These are phyloP conservation scores for Rubus parviflorus DNA, from an alignment of 306 rosid genomes.

Conservation along the genomic window DNA sequence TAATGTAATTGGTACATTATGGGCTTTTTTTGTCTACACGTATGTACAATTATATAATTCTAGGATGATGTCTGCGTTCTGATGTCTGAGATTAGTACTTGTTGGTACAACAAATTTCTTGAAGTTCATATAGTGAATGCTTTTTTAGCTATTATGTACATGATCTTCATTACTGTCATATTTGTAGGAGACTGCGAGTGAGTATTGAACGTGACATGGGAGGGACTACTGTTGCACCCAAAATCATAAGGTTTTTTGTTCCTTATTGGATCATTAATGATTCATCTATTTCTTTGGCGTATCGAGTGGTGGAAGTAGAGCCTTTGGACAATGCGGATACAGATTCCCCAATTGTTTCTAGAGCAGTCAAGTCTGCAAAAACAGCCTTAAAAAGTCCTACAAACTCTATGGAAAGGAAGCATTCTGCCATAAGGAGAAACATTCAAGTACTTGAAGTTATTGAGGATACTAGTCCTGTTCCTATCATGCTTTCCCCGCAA, in stretches of 20 bases:
- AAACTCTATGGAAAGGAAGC: constrained; percentile 70
- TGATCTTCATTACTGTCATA: constrained; percentile 24
- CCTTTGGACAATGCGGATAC: constrained; percentile 63
- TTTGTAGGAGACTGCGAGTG: constrained; percentile 81
- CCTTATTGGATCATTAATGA: constrained; percentile 95
- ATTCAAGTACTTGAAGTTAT: constrained; percentile 80
- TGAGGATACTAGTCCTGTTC: constrained; percentile 82
- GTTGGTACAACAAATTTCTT: not conserved
- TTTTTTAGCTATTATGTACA: constrained; percentile 2
- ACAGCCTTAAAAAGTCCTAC: constrained; percentile 67
- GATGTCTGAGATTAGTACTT: not conserved
- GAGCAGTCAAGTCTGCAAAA: constrained; percentile 80
- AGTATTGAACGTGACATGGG: constrained; percentile 94
- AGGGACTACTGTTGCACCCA: constrained; percentile 84
- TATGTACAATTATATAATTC: not conserved
- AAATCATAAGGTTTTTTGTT: constrained; percentile 79
- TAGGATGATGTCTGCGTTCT: not conserved
- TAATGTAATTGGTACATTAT: not conserved
- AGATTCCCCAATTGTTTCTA: constrained; percentile 58
- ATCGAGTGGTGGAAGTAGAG: constrained; percentile 91
- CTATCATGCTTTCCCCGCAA: constrained; percentile 96
- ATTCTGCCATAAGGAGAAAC: constrained; percentile 55
- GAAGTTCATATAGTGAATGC: not conserved
- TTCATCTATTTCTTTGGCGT: constrained; percentile 70
- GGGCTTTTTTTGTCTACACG: not conserved